phyloP scores from a whole-genome alignment of 1,284 basidiomycete species.

The Anthracocystis setariae region DNA sequence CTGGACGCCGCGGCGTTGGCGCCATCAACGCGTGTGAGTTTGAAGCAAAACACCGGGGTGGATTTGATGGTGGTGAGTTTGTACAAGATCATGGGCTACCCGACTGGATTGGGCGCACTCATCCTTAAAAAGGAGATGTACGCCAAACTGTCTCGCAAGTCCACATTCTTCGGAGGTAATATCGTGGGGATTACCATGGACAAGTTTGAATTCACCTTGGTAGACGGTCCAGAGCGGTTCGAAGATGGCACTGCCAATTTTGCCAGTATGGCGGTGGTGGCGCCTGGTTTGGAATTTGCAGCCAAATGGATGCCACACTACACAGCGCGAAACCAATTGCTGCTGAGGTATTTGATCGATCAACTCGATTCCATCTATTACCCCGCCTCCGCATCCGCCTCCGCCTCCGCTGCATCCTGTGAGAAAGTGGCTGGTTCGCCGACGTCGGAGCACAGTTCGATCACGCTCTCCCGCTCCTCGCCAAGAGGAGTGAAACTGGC shows the following conservation, averaged over 20 bases:
- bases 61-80: slow-evolving; percentile 33
- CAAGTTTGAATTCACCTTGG: slow-evolving; percentile 21
- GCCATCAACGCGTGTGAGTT: slow-evolving; percentile 17
- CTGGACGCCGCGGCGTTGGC: slow-evolving; percentile 37
- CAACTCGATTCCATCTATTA: slow-evolving; percentile 24
- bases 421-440: no score
- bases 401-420: background rate
- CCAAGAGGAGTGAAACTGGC: slow-evolving; percentile 2
- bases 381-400: slow-evolving; percentile 1
- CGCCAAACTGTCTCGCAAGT: slow-evolving; percentile 1
- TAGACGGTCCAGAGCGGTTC: slow-evolving; percentile 25
- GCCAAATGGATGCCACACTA: slow-evolving; percentile 11
- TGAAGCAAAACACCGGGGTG: background rate
- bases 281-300: slow-evolving; percentile 19
- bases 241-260: slow-evolving; percentile 36
- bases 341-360: slow-evolving; percentile 16
- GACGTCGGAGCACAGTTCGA: background rate
- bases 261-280: slow-evolving; percentile 7
- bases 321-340: background rate
- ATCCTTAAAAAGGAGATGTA: slow-evolving; percentile 18
- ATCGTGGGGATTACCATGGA: slow-evolving; percentile 39
- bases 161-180: slow-evolving; percentile 41
- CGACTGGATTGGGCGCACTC: slow-evolving; percentile 25
- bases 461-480: background rate
- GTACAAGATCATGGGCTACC: slow-evolving; percentile 41